A percentile compares a stretch with the other conserved stretches of the same genome.
Evolutionary conservation across 192 early-diverging fungal species (phyloP).

Genomic region (Podila verticillata): DNA sequence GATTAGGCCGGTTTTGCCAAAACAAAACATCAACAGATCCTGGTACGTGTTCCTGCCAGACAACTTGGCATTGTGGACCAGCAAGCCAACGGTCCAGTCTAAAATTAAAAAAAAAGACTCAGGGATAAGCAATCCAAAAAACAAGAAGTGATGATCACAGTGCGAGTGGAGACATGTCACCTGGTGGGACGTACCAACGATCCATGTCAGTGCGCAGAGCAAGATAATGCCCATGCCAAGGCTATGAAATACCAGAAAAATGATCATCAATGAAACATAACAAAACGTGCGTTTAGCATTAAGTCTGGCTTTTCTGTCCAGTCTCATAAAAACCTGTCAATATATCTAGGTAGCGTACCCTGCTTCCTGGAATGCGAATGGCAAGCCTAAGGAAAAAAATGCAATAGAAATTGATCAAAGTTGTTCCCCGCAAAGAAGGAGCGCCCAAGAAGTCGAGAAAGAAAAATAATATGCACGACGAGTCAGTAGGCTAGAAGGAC

Average conservation of each 20-base stretch:
- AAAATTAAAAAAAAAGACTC: neutral
- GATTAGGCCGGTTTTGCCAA: slow-evolving; percentile 79
- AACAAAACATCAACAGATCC: slow-evolving; percentile 84
- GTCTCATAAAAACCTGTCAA: slow-evolving; percentile 9
- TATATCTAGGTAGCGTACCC: slow-evolving; percentile 58
- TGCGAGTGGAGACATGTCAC: neutral
- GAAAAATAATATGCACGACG: neutral
- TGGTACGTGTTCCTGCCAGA: slow-evolving; percentile 85
- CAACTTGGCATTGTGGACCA: slow-evolving; percentile 80
- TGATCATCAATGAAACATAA: too few relatives aligned
- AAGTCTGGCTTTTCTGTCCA: too few relatives aligned
- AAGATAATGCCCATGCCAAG: slow-evolving; percentile 61
- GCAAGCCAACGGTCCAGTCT: slow-evolving; percentile 83
- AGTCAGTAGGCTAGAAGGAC: neutral
- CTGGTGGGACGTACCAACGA: slow-evolving; percentile 64
- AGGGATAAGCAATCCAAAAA: neutral
- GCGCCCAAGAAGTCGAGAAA: neutral
- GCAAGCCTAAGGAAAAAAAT: slow-evolving; percentile 72
- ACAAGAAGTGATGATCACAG: neutral
- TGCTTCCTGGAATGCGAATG: slow-evolving; percentile 85
- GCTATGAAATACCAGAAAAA: slow-evolving; percentile 54
- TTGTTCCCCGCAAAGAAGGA: neutral
- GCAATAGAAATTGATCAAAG: neutral
- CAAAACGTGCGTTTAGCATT: too few relatives aligned
- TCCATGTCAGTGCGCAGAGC: slow-evolving; percentile 64